Conservation (phyloP, 768 basidiomycete species). For the Leccinellum luteum region DNA sequence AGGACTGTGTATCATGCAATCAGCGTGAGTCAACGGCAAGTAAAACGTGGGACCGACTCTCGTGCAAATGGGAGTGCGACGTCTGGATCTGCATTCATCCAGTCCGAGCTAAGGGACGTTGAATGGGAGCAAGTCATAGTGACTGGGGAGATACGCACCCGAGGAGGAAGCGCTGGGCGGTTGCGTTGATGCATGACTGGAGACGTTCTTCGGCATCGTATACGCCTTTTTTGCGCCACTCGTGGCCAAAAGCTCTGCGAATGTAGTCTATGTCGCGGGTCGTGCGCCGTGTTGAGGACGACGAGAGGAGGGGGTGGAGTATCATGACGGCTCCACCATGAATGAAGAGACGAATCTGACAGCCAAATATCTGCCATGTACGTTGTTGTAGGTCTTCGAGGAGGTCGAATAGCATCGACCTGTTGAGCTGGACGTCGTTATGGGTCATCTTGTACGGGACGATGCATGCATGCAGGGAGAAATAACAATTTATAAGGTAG, state of each 20-base stretch:
- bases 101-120: constrained; percentile 40
- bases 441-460: constrained; percentile 23
- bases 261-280: constrained; percentile 73
- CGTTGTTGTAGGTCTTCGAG: constrained; percentile 53
- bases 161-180: constrained; percentile 46
- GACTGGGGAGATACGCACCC: constrained; percentile 33
- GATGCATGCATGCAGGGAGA: background rate
- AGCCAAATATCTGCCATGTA: constrained; percentile 44
- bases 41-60: constrained; percentile 43
- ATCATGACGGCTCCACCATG: constrained; percentile 79
- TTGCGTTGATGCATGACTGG: constrained; percentile 52
- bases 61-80: constrained; percentile 64
- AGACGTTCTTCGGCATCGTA: constrained; percentile 54
- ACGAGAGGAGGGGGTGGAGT: constrained; percentile 47
- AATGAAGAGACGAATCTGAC: constrained; percentile 56
- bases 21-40: constrained; percentile 7
- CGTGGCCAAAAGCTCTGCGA: constrained; percentile 54
- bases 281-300: constrained; percentile 42
- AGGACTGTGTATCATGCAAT: constrained; percentile 17
- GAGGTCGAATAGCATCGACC: constrained; percentile 38
- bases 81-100: constrained; percentile 79
- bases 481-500: too few relatives aligned
- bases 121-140: background rate
- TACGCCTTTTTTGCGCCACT: constrained; percentile 49
- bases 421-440: constrained; percentile 36